Evolutionary conservation across 371 early-diverging fungal species (phyloP).

Genomic region (Gilbertella persicaria): DNA sequence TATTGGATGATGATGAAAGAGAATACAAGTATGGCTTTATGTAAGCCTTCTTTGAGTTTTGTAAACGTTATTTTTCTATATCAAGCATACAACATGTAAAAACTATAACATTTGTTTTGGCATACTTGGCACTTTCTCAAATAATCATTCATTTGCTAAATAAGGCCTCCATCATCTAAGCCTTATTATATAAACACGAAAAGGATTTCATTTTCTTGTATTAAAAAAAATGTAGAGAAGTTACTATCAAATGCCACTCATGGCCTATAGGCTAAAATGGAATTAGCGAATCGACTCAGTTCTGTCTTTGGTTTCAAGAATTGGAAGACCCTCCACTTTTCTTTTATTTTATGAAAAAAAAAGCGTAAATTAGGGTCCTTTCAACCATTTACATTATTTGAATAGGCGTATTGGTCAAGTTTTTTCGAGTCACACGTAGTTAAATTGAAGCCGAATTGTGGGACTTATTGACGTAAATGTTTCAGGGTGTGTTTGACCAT

Average conservation of each 20-base stretch:
- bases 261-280: slow-evolving; percentile 17
- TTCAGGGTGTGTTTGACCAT: neutral
- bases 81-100: no score
- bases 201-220: slow-evolving; percentile 5
- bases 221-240: slow-evolving; percentile 21
- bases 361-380: slow-evolving; percentile 12
- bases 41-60: no score
- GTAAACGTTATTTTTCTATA: no score
- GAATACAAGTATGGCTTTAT: no score
- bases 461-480: no score
- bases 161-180: no score
- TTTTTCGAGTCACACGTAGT: neutral
- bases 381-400: neutral
- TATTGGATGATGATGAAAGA: no score
- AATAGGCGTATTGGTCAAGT: neutral
- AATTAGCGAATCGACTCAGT: slow-evolving; percentile 31
- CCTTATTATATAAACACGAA: no score
- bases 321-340: slow-evolving; percentile 8
- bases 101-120: no score
- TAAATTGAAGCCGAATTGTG: neutral
- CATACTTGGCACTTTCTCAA: no score
- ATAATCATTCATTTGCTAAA: no score
- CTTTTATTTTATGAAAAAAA: slow-evolving; percentile 1
- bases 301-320: slow-evolving; percentile 22
- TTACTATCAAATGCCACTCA: slow-evolving; percentile 33